A percentile compares a stretch with the other conserved stretches of the same genome.
phyloP scores from a whole-genome alignment of 2,329 filamentous ascomycete species.

The Leptosphaerulina australis region DNA sequence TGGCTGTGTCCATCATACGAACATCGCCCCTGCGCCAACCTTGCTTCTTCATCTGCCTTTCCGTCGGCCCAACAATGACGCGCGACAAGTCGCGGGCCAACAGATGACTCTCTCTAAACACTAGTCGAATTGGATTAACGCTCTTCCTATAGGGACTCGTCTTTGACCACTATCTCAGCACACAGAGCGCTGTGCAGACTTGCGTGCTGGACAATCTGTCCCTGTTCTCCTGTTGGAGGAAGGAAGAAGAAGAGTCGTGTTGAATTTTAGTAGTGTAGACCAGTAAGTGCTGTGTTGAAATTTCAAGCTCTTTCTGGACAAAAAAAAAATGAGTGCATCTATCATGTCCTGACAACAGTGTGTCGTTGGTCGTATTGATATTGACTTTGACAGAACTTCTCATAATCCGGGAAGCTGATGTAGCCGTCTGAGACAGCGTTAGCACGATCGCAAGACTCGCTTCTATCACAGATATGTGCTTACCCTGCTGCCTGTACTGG shows the following conservation, averaged over 20 bases:
- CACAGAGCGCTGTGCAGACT: not conserved
- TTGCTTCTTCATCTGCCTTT: conserved; percentile 18
- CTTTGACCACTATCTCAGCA: not conserved
- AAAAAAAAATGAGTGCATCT: not conserved
- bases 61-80: conserved; percentile 1
- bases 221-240: not conserved
- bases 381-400: conserved; percentile 62
- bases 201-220: not conserved
- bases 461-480: conserved; percentile 19
- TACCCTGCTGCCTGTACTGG: conserved; percentile 48
- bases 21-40: conserved; percentile 20
- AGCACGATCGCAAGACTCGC: conserved; percentile 12
- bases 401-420: conserved; percentile 76
- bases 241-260: not conserved
- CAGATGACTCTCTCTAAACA: not conserved
- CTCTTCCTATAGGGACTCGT: not conserved
- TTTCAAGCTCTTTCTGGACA: not conserved
- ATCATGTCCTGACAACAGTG: conserved; percentile 44
- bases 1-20: conserved; percentile 23
- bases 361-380: conserved; percentile 41
- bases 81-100: conserved; percentile 1
- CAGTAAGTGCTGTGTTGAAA: conserved; percentile 9
- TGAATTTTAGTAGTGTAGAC: not conserved
- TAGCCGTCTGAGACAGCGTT: conserved; percentile 58
- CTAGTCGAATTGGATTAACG: not conserved